phyloP scores from a whole-genome alignment of 2,329 filamentous ascomycete genomes.

The Alternaria panax region DNA sequence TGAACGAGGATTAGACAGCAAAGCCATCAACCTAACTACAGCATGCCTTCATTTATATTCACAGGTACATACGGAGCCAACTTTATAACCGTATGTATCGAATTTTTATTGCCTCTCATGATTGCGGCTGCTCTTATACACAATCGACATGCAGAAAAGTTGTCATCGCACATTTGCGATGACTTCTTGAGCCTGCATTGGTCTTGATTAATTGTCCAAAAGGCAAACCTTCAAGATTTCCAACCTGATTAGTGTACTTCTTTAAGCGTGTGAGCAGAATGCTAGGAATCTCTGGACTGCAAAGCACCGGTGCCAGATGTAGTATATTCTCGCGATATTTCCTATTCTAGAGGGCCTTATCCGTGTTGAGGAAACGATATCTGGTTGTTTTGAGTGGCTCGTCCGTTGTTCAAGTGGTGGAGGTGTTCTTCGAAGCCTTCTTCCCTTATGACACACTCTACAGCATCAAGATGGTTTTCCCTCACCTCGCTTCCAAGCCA shows the following conservation, averaged over 20 bases:
- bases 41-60: too few species aligned
- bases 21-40: too few species aligned
- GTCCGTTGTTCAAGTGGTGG: background rate
- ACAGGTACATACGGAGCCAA: too few species aligned
- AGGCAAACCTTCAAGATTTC: background rate
- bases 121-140: too few species aligned
- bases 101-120: too few species aligned
- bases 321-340: background rate
- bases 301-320: background rate
- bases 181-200: background rate
- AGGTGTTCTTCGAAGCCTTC: background rate
- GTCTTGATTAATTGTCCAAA: background rate
- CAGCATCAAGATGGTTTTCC: too few species aligned
- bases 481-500: background rate
- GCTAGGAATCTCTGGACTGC: background rate
- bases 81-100: too few species aligned
- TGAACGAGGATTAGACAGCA: too few species aligned
- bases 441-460: background rate
- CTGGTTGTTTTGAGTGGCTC: too few species aligned
- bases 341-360: too few species aligned
- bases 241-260: background rate
- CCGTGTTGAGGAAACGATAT: too few species aligned
- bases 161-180: background rate
- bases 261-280: background rate
- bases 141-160: too few species aligned